These are phyloP conservation scores for Chalciporus chontae DNA, from an alignment of 768 basidiomycete species.

Conservation along the genomic window DNA sequence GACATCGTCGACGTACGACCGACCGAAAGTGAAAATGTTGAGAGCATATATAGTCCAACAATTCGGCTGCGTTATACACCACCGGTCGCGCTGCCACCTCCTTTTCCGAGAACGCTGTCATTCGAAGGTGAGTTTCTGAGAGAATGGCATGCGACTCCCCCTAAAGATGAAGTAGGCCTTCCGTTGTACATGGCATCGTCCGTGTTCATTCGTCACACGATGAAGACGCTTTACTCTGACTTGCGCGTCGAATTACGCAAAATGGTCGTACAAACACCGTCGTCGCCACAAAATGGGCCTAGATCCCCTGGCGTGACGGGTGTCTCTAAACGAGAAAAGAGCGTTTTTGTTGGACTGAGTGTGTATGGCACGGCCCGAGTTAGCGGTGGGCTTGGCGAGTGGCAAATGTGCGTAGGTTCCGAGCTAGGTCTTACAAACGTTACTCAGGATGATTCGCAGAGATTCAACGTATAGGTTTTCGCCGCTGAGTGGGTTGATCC, in stretches of 20 bases:
- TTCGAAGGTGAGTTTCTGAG: slow-evolving; percentile 55
- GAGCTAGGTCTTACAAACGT: too few species aligned
- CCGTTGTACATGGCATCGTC: slow-evolving; percentile 71
- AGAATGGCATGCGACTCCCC: background rate
- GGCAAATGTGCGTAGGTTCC: slow-evolving; percentile 58
- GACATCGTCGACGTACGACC: slow-evolving; percentile 19
- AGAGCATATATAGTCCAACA: slow-evolving; percentile 60
- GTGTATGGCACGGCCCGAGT: slow-evolving; percentile 62
- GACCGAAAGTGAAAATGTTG: slow-evolving; percentile 28
- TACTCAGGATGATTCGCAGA: slow-evolving; percentile 30
- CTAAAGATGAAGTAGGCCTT: slow-evolving; percentile 45
- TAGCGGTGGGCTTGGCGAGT: slow-evolving; percentile 58
- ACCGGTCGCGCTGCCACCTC: slow-evolving; percentile 58
- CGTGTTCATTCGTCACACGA: slow-evolving; percentile 65
- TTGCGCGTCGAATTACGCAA: slow-evolving; percentile 54
- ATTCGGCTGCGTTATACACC: slow-evolving; percentile 67
- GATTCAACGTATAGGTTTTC: slow-evolving; percentile 75
- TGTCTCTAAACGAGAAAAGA: slow-evolving; percentile 48
- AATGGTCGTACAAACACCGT: slow-evolving; percentile 32
- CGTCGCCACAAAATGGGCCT: background rate
- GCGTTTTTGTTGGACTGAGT: slow-evolving; percentile 48
- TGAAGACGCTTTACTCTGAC: slow-evolving; percentile 73
- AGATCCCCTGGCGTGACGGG: background rate
- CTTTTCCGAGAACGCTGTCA: slow-evolving; percentile 65
- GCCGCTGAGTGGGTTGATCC: slow-evolving; percentile 58